These are phyloP conservation scores for Closterium sp. DNA, from an alignment of 139 green algal species.

Conservation along the genomic window DNA sequence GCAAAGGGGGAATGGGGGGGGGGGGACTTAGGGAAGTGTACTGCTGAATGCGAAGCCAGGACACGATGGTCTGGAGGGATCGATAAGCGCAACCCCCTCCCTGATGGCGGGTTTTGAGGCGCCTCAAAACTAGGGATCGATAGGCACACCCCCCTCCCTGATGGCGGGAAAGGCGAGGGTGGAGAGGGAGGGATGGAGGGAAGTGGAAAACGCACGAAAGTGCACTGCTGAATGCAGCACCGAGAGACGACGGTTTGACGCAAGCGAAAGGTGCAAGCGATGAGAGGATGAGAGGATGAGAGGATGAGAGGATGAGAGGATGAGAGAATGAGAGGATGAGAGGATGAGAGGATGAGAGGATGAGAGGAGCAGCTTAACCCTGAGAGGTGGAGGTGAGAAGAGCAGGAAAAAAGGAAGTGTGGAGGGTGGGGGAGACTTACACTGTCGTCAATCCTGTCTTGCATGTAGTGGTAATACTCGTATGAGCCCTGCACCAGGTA, in stretches of 20 bases:
- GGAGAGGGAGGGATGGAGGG: background rate
- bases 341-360: no score
- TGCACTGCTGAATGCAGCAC: background rate
- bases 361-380: background rate
- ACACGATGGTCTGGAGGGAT: slow-evolving; percentile 90
- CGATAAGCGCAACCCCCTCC: slow-evolving; percentile 96
- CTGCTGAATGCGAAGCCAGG: slow-evolving; percentile 80
- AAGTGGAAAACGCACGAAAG: background rate
- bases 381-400: background rate
- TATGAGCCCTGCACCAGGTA: slow-evolving; percentile 78
- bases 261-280: no score
- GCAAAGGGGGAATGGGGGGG: background rate
- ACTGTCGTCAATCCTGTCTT: slow-evolving; percentile 85
- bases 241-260: no score
- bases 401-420: no score
- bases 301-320: no score
- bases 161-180: no score
- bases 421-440: no score
- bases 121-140: no score
- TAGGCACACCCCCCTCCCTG: no score
- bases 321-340: no score
- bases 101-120: no score
- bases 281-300: no score
- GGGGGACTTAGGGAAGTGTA: slow-evolving; percentile 65
- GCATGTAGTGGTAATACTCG: slow-evolving; percentile 96